These are phyloP conservation scores for Suzukiozyma palmioleophila DNA, from an alignment of 1,139 yeast genomes.

Conservation along the genomic window DNA sequence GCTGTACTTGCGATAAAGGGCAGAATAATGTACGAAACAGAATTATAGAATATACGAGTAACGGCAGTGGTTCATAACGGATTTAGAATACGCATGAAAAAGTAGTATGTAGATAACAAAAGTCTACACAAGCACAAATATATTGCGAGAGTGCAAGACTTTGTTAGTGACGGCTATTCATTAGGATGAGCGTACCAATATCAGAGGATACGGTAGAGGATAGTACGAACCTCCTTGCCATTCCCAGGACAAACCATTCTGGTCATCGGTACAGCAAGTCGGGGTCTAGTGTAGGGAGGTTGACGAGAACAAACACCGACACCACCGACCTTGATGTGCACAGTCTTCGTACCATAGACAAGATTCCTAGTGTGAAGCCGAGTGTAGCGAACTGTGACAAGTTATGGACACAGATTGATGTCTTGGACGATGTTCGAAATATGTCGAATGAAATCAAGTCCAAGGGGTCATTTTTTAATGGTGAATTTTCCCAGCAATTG, in stretches of 20 bases:
- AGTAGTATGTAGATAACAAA: too few relatives aligned
- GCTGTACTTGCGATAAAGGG: too few relatives aligned
- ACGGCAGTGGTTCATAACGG: too few relatives aligned
- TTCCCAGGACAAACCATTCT: background rate
- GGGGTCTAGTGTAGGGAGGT: conserved; percentile 14
- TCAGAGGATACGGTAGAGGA: too few relatives aligned
- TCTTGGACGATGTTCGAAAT: conserved; percentile 71
- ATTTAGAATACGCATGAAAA: too few relatives aligned
- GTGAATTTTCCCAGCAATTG: conserved; percentile 54
- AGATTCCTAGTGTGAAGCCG: conserved; percentile 46
- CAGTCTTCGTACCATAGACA: conserved; percentile 38
- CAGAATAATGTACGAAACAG: too few relatives aligned
- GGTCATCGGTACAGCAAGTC: conserved; percentile 9
- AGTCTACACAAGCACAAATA: too few relatives aligned
- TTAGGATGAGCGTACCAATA: too few relatives aligned
- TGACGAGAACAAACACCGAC: conserved; percentile 27
- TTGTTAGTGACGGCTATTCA: too few relatives aligned
- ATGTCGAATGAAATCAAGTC: conserved; percentile 54
- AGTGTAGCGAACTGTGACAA: conserved; percentile 62
- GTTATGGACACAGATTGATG: conserved; percentile 86
- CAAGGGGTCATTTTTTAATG: conserved; percentile 60
- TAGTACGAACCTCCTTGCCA: too few relatives aligned
- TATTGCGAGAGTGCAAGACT: too few relatives aligned
- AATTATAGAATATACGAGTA: too few relatives aligned
- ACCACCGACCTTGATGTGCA: conserved; percentile 21